Base-by-base conservation (phyloP, 179 eudicot genomes). In the Pouteria campechiana region DNA sequence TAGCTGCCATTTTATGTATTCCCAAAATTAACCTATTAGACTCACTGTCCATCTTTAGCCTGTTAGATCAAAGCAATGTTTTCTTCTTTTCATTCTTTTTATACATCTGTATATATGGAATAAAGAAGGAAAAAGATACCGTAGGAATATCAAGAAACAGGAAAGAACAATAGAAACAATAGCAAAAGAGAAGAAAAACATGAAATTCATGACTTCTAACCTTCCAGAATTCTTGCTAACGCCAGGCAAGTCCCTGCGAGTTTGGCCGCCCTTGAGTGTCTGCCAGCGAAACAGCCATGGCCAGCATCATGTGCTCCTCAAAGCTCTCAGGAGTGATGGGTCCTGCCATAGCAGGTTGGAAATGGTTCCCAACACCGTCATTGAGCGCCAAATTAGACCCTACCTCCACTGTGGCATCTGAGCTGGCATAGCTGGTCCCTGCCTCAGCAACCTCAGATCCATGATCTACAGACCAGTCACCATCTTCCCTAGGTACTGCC, bases 271-370 rank as follows among this genome's bases (percentile, higher is more conserved):
- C 63, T 37, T 72, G 81, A 35, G 93, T 83, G 54, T 90, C 97
- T 2, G 97, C 90, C 19, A 90, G 55, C 3, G 98, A 90, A 58
- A 81, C 87, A 11, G 96, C 94, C 98, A 90, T 90, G 18, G 96
- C 98, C 60, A 90, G 57, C 98, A 90, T 86, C 98, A 86, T 79
- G 70, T 90, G 98, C 72, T 90, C 98, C 74, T 90, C 98, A 38
- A 70, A 90, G 57, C 70, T 87, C 56, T 90, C 96, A 0, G 98
- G 96, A 45, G 77, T 72, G 40, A 86, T 62, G 0, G 73, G 57
- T 22, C 63, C 65, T 1, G 65, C 37, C n/a, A n/a, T n/a, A 7
- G 21, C 38, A 14, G 50, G 30, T 58, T 68, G 70, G 50, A 52
- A 57, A 21, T 58, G 47, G 24, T 55, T 43, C 7, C 65, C 76